Base-by-base conservation (phyloP, 2,329 filamentous ascomycete genomes). In the Alternaria longipes region DNA sequence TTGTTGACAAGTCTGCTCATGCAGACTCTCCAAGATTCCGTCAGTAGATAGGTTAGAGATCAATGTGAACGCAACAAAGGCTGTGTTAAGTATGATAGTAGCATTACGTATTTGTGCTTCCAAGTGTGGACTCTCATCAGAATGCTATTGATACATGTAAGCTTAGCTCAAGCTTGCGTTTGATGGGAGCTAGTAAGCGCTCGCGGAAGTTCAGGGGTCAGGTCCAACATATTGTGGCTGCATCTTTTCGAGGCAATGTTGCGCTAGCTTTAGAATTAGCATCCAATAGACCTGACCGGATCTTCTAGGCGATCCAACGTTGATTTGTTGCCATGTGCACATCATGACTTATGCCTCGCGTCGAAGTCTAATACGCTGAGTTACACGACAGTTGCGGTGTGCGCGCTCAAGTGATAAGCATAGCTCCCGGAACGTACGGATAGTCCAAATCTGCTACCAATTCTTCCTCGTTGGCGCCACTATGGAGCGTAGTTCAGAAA, bases 401-500 rank as follows among this genome's bases (percentile, higher is more conserved):
- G 30, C 46, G 30, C 30, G 30, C 46, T 50, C 30, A 50, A 36
- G 30, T 50, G 14, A 34, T 50, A 36, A 50, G 46, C 22, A 50
- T 50, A 50, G 46, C 28, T 50, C 24, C 30, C 26, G n/a, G 46
- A 50, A 50, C 46, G 46, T 11, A 36, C 30, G 26, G 46, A 36
- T 34, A 11, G 36, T 22, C 16, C n/a, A 22, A 50, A 20, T 50
- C 9, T 8, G 24, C 30, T 36, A 24, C 16, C 16, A 38, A 38
- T 7, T 8, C 36, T 18, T 50, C 22, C 18, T 50, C 53, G 41
- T 49, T 38, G 42, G 24, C 30, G 53, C 30, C 41, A 46, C 24
- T 40, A 56, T 56, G 42, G 53, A 18, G 41, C 41, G 42, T 42
- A 41, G 40, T 26, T 26, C 42, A 56, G 16, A 46, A 46, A 42